Evolutionary conservation across 2,329 filamentous ascomycete genomes (phyloP).

Genomic region (Phyllosticta capitalensis): DNA sequence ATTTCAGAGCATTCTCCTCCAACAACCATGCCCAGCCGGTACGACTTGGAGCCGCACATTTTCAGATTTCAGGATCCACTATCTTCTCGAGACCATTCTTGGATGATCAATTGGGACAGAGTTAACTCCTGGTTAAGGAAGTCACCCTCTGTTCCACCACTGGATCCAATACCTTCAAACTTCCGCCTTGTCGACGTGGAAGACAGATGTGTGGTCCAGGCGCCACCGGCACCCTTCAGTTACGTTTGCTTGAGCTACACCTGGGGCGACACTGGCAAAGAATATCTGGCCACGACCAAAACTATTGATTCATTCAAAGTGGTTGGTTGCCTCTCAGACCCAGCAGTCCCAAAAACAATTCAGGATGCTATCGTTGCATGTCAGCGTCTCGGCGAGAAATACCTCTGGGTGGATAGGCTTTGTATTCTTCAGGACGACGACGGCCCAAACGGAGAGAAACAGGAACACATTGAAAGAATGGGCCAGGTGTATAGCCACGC

Average conservation of each 20-base stretch:
- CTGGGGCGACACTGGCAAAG: no score
- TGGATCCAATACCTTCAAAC: no score
- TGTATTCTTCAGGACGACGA: constrained; percentile 9
- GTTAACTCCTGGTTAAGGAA: no score
- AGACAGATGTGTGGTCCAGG: not conserved
- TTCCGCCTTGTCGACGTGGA: not conserved
- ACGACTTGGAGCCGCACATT: no score
- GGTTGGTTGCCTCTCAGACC: not conserved
- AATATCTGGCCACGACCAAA: not conserved
- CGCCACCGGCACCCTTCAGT: not conserved
- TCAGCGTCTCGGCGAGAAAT: not conserved
- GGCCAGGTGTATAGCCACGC: not conserved
- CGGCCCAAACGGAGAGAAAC: not conserved
- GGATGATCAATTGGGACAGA: no score
- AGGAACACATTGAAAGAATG: not conserved
- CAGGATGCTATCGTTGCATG: constrained; percentile 7
- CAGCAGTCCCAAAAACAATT: not conserved
- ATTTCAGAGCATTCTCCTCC: no score
- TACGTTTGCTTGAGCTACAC: not conserved
- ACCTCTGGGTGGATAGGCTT: constrained; percentile 12
- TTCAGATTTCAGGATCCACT: no score
- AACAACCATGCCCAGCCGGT: no score
- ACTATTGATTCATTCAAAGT: not conserved
- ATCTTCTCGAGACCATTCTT: no score
- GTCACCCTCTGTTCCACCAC: no score